Percentiles rank a stretch among this genome's conserved stretches.
Conservation (phyloP, 164 flowering plant genomes). For the Liriodendron chinense region DNA sequence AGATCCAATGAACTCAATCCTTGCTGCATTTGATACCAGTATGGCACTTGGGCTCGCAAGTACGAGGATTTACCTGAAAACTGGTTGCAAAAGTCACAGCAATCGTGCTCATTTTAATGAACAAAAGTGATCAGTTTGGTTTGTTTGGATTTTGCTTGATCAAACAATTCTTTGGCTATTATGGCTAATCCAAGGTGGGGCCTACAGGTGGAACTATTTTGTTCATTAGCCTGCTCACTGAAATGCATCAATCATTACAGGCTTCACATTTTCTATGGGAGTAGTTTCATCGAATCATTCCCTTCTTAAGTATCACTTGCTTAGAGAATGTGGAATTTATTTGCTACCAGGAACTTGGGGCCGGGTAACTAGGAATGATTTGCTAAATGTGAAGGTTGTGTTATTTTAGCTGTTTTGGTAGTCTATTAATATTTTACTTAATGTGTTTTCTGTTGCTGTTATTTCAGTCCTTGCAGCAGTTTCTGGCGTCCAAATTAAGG, state of each 20-base stretch:
- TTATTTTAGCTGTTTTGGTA: background rate
- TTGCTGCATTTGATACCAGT: background rate
- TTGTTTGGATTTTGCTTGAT: background rate
- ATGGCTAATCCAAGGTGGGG: background rate
- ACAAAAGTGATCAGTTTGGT: background rate
- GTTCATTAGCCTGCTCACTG: background rate
- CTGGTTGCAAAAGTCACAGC: background rate
- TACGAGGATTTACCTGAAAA: background rate
- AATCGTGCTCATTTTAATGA: background rate
- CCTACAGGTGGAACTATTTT: background rate
- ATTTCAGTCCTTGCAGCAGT: constrained; percentile 53
- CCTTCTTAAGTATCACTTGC: background rate
- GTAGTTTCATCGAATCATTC: background rate
- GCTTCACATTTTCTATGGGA: background rate
- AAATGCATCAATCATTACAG: background rate
- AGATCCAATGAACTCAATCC: background rate
- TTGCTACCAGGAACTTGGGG: background rate
- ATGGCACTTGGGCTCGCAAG: background rate
- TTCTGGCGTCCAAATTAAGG: constrained; percentile 38
- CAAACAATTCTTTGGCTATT: background rate
- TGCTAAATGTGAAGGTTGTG: background rate
- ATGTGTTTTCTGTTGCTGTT: constrained; percentile 11
- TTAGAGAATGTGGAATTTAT: background rate
- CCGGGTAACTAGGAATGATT: background rate
- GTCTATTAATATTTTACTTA: background rate